phyloP scores from a whole-genome alignment of 2,329 filamentous ascomycete species.

The Alternaria sp. region DNA sequence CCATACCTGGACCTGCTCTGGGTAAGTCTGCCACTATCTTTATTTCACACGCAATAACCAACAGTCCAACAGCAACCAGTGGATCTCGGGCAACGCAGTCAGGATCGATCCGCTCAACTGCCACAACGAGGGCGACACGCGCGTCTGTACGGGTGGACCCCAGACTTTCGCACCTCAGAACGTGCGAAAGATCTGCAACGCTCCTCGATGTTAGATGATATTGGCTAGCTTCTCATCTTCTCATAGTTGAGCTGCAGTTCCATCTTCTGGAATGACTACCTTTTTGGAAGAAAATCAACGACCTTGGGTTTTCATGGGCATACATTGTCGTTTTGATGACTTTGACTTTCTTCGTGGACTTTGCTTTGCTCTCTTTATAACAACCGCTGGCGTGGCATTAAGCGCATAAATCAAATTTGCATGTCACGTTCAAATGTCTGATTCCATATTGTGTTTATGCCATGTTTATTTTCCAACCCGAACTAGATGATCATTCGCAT shows the following conservation, averaged over 20 bases:
- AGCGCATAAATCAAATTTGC: neutral
- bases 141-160: slow-evolving; percentile 20
- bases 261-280: neutral
- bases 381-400: neutral
- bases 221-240: neutral
- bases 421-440: neutral
- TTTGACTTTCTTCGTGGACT: neutral
- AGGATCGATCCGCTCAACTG: slow-evolving; percentile 26
- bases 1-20: slow-evolving; percentile 42
- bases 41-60: neutral
- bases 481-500: neutral
- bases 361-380: neutral
- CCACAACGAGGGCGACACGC: slow-evolving; percentile 8
- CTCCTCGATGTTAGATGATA: slow-evolving; percentile 24
- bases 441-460: neutral
- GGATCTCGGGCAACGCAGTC: slow-evolving; percentile 33
- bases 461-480: neutral
- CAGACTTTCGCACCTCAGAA: slow-evolving; percentile 34
- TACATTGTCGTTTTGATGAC: neutral
- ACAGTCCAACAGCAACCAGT: slow-evolving; percentile 23
- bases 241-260: neutral
- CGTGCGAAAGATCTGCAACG: slow-evolving; percentile 28
- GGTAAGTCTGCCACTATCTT: slow-evolving; percentile 28
- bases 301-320: neutral
- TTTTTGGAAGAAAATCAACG: neutral